phyloP scores from a whole-genome alignment of 2,329 filamentous ascomycete species.

The Ophiocordyceps unilateralis region DNA sequence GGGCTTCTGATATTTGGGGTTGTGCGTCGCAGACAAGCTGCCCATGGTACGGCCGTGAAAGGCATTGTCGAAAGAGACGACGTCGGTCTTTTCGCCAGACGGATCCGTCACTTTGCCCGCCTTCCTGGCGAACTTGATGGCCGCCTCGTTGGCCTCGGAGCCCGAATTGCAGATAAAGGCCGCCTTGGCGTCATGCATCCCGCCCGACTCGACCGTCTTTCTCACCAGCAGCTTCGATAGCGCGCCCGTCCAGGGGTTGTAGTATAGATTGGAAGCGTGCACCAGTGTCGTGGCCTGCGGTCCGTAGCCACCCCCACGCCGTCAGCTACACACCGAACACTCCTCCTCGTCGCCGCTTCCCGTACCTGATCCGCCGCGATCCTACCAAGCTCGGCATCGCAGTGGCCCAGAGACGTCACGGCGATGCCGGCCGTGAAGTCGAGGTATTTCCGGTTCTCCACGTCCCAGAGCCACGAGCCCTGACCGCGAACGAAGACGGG shows the following conservation, averaged over 20 bases:
- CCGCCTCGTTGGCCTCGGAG: conserved; percentile 92
- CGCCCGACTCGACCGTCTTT: conserved; percentile 61
- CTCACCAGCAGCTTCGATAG: conserved; percentile 75
- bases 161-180: conserved; percentile 95
- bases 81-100: conserved; percentile 56
- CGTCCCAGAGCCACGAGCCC: conserved; percentile 78
- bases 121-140: conserved; percentile 93
- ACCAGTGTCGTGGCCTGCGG: conserved; percentile 53
- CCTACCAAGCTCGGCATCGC: conserved; percentile 59
- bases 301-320: too few species aligned
- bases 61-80: conserved; percentile 80
- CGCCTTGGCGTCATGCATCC: conserved; percentile 62
- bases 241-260: conserved; percentile 87
- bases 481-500: conserved; percentile 80
- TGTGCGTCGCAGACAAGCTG: conserved; percentile 83
- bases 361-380: conserved; percentile 62
- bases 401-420: conserved; percentile 84
- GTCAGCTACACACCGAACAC: too few species aligned
- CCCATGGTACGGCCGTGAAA: conserved; percentile 98
- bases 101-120: conserved; percentile 61
- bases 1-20: conserved; percentile 92
- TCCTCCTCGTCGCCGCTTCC: too few species aligned
- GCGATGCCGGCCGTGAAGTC: conserved; percentile 95
- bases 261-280: conserved; percentile 91
- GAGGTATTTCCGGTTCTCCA: conserved; percentile 76